Evolutionary conservation across 768 basidiomycete species (phyloP), one percentile per base, ranked within the genome.

Genomic region (Tulasnella sp.): DNA sequence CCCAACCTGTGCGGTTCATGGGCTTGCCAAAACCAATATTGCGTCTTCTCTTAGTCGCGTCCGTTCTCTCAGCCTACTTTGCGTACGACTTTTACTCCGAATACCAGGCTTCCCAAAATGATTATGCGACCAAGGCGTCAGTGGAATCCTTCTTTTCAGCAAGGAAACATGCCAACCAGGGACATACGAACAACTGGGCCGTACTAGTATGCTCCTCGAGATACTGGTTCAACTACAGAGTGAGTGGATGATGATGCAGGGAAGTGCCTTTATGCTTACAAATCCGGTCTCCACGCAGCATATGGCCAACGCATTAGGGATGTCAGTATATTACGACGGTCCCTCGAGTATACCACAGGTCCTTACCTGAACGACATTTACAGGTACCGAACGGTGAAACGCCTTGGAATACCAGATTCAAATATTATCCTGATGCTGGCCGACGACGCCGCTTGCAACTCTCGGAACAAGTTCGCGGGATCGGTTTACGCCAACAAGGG

Each of bases 351-450:
- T 23, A 20, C 13, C 9, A 46, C 15, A 70, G 18, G 37, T 61
- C 35, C 26, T 77, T 32, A 18, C 26, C 18, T n/a, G 35, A 26
- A 23, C 18, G 11, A 10, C n/a, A 69, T 75, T 73, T 29, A 44
- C 80, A 96, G 95, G 94, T 99, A 99, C 83, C 94, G 98, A 78
- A 99, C 97, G 0, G 95, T 99, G 76, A 99, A 99, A 83, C 92
- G 96, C 9, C 89, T 99, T 13, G 98, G 98, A 18, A 98, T 99
- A 79, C 97, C 98, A 26, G 98, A 99, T 86, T 96, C 94, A 15
- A 96, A 99, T 81, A 99, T 99, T 83, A 97, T 99, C 84, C 91
- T 99, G 75, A 99, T 99, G 98, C 89, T 99, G 74, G 94, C 97
- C 7, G 98, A 99, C 83, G 98, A 99, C 83, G 93, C 89, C 1